A percentile compares a stretch with the other conserved stretches of the same genome.
Evolutionary conservation across 2,329 filamentous ascomycete genomes (phyloP).

Genomic region (Apiospora saccharicola): DNA sequence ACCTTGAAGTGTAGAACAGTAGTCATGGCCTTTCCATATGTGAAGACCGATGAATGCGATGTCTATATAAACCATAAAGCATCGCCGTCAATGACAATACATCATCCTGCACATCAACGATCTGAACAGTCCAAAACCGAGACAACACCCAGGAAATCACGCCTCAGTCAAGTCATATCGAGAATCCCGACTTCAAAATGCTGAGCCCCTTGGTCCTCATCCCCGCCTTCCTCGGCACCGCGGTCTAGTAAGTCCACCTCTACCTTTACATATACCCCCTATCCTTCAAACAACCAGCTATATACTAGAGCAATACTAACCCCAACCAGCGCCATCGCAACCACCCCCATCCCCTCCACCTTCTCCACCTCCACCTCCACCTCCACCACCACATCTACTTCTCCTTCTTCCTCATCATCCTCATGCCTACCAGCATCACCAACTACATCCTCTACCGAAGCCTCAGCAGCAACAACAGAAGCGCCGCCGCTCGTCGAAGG

Average conservation of each 20-base stretch:
- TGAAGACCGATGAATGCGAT: neutral
- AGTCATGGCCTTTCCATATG: too few species aligned
- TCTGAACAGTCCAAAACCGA: neutral
- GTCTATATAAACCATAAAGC: neutral
- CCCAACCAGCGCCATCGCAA: neutral
- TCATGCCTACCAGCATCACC: neutral
- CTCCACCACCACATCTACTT: too few species aligned
- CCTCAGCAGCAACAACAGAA: too few species aligned
- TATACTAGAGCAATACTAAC: neutral
- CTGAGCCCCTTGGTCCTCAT: conserved; percentile 1
- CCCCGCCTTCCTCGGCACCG: conserved; percentile 9
- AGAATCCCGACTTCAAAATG: neutral
- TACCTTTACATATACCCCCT: neutral
- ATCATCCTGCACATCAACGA: neutral
- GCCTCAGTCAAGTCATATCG: neutral
- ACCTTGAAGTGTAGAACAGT: neutral
- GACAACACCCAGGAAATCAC: neutral
- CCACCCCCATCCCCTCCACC: neutral
- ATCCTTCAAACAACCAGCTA: neutral
- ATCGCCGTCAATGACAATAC: neutral
- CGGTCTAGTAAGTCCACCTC: neutral
- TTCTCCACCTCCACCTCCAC: neutral
- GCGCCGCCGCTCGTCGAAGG: neutral
- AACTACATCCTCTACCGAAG: too few species aligned
- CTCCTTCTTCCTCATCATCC: too few species aligned